phyloP scores from a whole-genome alignment of 805 yeast genomes.

The Spathaspora hagerdaliae region DNA sequence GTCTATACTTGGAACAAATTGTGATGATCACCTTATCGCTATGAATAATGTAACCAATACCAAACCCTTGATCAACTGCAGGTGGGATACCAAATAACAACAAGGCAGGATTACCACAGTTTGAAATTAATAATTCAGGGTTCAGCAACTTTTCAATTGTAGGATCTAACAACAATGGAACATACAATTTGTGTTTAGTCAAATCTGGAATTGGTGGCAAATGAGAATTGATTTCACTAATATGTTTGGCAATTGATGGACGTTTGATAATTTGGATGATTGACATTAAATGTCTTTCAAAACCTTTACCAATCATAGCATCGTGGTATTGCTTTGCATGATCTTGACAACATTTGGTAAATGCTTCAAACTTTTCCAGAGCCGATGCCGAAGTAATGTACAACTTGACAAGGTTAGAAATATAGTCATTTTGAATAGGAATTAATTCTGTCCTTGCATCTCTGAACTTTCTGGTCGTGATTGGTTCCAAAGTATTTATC shows the following conservation, averaged over 20 bases:
- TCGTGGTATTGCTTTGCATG: constrained; percentile 47
- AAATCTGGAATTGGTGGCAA: constrained; percentile 29
- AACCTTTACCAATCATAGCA: constrained; percentile 63
- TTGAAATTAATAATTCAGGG: constrained; percentile 55
- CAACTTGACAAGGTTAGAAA: constrained; percentile 52
- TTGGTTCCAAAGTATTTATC: constrained; percentile 50
- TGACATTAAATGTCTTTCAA: constrained; percentile 69
- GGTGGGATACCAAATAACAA: constrained; percentile 91
- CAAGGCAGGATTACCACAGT: constrained; percentile 90
- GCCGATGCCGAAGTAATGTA: constrained; percentile 55
- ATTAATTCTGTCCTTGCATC: constrained; percentile 70
- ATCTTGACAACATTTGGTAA: constrained; percentile 46
- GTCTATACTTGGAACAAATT: constrained; percentile 84
- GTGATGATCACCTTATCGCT: constrained; percentile 74
- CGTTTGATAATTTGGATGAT: constrained; percentile 52
- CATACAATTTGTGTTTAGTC: constrained; percentile 4
- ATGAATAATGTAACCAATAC: constrained; percentile 88
- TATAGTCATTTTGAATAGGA: constrained; percentile 55
- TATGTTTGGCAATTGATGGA: constrained; percentile 27
- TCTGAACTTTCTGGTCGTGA: constrained; percentile 63
- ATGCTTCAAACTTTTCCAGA: constrained; percentile 45
- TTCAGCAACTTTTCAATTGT: constrained; percentile 27
- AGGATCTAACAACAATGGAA: constrained; percentile 33
- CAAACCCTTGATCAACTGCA: constrained; percentile 84
- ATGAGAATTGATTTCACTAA: constrained; percentile 34